A percentile compares a stretch with the other conserved stretches of the same genome.
Evolutionary conservation across 1,284 basidiomycete species (phyloP).

Genomic region (Mixia osmundae): DNA sequence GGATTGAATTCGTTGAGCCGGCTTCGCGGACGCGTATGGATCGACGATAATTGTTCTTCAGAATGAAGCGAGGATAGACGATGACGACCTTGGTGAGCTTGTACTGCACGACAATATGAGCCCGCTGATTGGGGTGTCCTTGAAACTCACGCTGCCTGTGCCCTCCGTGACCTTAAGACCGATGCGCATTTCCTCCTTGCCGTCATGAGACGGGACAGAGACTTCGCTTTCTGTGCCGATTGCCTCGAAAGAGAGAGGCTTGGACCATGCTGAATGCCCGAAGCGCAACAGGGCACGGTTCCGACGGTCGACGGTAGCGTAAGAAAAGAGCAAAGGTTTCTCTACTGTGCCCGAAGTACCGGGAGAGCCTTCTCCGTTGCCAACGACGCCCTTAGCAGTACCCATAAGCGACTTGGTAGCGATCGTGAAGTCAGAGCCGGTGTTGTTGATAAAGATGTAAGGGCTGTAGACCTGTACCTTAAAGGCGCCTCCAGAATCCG

Average conservation of each 20-base stretch:
- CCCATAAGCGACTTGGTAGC: conserved; percentile 50
- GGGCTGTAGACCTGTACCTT: conserved; percentile 91
- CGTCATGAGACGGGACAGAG: conserved; percentile 41
- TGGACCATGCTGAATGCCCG: conserved; percentile 78
- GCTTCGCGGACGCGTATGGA: conserved; percentile 65
- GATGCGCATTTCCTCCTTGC: conserved; percentile 55
- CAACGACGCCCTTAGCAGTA: conserved; percentile 58
- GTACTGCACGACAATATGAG: conserved; percentile 29
- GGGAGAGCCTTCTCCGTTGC: conserved; percentile 23
- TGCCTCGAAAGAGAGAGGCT: conserved; percentile 72
- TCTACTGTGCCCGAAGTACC: conserved; percentile 15
- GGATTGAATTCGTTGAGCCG: conserved; percentile 30
- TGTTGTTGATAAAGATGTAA: conserved; percentile 84
- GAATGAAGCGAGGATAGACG: conserved; percentile 66
- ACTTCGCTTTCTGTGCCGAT: conserved; percentile 73
- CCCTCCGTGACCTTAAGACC: conserved; percentile 87
- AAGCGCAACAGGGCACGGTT: conserved; percentile 67
- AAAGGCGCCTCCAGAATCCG: conserved; percentile 90
- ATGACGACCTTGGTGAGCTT: conserved; percentile 89
- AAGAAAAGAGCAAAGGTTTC: conserved; percentile 44
- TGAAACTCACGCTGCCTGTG: conserved; percentile 38
- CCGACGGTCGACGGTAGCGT: conserved; percentile 46
- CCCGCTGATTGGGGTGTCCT: background rate
- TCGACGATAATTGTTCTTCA: conserved; percentile 55
- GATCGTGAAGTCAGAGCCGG: conserved; percentile 58